Conservation (phyloP, 2,329 filamentous ascomycete species). For the Exophiala spinifera region DNA sequence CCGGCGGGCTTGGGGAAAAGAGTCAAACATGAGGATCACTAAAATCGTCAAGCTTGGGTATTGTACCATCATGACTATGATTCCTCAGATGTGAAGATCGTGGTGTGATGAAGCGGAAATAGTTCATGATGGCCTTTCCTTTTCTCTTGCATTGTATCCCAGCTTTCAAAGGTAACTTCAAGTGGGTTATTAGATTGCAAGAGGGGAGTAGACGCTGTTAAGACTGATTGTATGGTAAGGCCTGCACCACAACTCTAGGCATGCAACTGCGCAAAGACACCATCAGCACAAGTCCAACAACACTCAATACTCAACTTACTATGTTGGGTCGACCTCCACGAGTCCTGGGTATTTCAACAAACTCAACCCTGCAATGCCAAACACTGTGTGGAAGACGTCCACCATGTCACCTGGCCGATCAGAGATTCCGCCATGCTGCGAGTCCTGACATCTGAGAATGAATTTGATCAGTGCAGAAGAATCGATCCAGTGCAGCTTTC, state of each 20-base stretch:
- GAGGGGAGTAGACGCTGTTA: slow-evolving; percentile 42
- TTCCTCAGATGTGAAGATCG: slow-evolving; percentile 35
- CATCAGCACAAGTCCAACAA: slow-evolving; percentile 12
- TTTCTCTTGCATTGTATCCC: slow-evolving; percentile 72
- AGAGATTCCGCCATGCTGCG: slow-evolving; percentile 77
- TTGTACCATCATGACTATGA: slow-evolving; percentile 42
- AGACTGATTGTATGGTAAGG: slow-evolving; percentile 34
- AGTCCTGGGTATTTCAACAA: slow-evolving; percentile 74
- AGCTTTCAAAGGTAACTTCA: slow-evolving; percentile 50
- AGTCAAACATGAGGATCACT: neutral
- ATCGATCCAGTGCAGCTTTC: slow-evolving; percentile 89
- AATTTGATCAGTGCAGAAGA: slow-evolving; percentile 72
- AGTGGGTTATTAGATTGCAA: slow-evolving; percentile 69
- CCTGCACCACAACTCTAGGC: slow-evolving; percentile 64
- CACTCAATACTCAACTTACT: slow-evolving; percentile 52
- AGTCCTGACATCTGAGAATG: slow-evolving; percentile 85
- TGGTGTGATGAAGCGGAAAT: slow-evolving; percentile 34
- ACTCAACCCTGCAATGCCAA: slow-evolving; percentile 84
- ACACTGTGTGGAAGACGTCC: slow-evolving; percentile 93
- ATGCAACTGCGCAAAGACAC: slow-evolving; percentile 54
- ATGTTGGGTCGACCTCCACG: slow-evolving; percentile 79
- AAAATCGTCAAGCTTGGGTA: neutral
- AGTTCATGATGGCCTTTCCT: slow-evolving; percentile 34
- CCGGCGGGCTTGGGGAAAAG: too few species aligned
- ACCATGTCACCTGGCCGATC: slow-evolving; percentile 93